phyloP scores from a whole-genome alignment of 305 asterid species.

The Solanum hybrid region DNA sequence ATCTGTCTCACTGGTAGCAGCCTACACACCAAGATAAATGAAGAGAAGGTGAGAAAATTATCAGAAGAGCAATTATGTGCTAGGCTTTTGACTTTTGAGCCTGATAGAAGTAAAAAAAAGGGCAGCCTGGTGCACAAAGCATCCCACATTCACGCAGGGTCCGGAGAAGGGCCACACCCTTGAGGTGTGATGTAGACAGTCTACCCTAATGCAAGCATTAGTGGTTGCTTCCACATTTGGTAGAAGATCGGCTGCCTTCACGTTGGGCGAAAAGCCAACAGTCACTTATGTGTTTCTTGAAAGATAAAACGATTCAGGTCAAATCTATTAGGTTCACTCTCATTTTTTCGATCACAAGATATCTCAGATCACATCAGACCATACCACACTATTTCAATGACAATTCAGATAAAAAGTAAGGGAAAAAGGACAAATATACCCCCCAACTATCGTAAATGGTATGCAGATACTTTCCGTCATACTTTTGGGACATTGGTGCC shows the following conservation, averaged over 20 bases:
- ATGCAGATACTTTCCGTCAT: background rate
- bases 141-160: background rate
- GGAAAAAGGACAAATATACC: background rate
- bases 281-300: background rate
- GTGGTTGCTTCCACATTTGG: background rate
- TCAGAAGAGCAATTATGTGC: background rate
- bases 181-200: background rate
- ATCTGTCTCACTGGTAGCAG: slow-evolving; percentile 53
- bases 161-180: background rate
- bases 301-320: background rate
- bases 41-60: background rate
- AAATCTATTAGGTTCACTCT: background rate
- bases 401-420: background rate
- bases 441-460: background rate
- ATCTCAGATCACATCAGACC: background rate
- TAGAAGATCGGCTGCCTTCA: background rate
- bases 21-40: slow-evolving; percentile 30
- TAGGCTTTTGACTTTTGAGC: background rate
- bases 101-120: background rate
- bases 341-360: background rate
- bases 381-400: background rate
- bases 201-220: background rate
- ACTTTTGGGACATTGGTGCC: background rate
- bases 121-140: background rate
- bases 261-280: background rate